A percentile compares a stretch with the other conserved stretches of the same genome.
Conservation (phyloP, 2,329 filamentous ascomycete genomes). For the Calycina herbarum region DNA sequence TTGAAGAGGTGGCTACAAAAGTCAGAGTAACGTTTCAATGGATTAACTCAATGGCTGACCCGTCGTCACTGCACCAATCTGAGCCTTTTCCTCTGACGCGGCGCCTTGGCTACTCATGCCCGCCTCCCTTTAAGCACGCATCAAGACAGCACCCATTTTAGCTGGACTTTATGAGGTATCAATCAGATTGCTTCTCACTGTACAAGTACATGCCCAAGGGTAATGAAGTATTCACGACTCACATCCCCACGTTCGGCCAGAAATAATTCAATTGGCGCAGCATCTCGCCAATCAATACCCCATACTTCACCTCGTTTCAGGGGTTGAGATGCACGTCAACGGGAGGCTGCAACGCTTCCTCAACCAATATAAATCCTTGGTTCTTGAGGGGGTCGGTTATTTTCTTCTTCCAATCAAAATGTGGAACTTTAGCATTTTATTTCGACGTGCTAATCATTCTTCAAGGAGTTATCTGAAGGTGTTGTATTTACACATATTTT, state of each 20-base stretch:
- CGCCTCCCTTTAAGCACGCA: background rate
- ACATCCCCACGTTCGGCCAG: slow-evolving; percentile 5
- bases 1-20: background rate
- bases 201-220: background rate
- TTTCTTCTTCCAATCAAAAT: background rate
- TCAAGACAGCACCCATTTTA: background rate
- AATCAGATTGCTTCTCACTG: background rate
- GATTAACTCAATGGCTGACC: background rate
- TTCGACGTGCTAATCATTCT: no score
- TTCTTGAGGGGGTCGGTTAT: background rate
- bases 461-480: no score
- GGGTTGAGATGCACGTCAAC: slow-evolving; percentile 1
- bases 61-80: background rate
- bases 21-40: background rate
- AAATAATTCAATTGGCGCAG: slow-evolving; percentile 6
- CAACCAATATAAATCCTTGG: background rate
- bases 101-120: background rate
- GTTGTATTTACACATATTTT: no score
- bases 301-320: slow-evolving; percentile 3
- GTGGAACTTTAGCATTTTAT: no score
- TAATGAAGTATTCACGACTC: slow-evolving; percentile 7
- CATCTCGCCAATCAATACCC: slow-evolving; percentile 9
- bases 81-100: background rate
- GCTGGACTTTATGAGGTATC: background rate
- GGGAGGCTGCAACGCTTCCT: background rate